phyloP scores from a whole-genome alignment of 2,329 filamentous ascomycete genomes.

The Magnaporthiopsis poae region DNA sequence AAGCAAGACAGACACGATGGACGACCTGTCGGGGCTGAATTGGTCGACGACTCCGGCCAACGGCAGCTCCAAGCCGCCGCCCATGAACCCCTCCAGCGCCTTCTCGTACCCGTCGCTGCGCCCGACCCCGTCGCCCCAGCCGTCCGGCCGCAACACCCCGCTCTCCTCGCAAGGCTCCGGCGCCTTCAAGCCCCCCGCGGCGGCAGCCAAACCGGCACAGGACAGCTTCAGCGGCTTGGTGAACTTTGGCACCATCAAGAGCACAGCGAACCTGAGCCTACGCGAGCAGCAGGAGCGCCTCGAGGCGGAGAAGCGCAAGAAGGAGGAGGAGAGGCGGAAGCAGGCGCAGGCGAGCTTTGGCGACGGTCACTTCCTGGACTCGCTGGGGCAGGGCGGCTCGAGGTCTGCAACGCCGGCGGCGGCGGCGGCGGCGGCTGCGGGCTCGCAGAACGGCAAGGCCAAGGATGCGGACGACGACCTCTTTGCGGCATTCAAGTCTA shows the following conservation, averaged over 20 bases:
- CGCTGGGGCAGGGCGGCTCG: conserved; percentile 39
- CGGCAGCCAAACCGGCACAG: conserved; percentile 40
- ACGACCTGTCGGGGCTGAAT: conserved; percentile 51
- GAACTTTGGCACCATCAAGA: conserved; percentile 49
- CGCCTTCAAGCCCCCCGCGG: conserved; percentile 29
- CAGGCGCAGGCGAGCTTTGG: conserved; percentile 71
- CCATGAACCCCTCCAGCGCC: conserved; percentile 31
- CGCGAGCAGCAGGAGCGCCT: conserved; percentile 66
- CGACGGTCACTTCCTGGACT: conserved; percentile 66
- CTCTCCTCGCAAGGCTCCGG: conserved; percentile 41
- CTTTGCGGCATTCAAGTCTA: conserved; percentile 57
- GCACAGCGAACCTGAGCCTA: conserved; percentile 61
- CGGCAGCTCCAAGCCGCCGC: conserved; percentile 31
- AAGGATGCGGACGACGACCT: conserved; percentile 48
- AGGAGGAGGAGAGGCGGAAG: conserved; percentile 63
- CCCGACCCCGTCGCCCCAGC: conserved; percentile 45
- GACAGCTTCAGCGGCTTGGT: conserved; percentile 75
- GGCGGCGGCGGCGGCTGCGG: conserved; percentile 7
- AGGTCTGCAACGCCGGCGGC: neutral
- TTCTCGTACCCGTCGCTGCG: conserved; percentile 41
- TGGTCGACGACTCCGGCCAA: conserved; percentile 38
- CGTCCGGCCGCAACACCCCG: conserved; percentile 48
- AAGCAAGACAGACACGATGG: conserved; percentile 34
- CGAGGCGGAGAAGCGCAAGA: conserved; percentile 55
- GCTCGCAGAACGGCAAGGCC: conserved; percentile 20